Percentiles rank a stretch among this genome's conserved stretches.
Conservation (phyloP, 257 asterid species). For the Fraxinus excelsior region DNA sequence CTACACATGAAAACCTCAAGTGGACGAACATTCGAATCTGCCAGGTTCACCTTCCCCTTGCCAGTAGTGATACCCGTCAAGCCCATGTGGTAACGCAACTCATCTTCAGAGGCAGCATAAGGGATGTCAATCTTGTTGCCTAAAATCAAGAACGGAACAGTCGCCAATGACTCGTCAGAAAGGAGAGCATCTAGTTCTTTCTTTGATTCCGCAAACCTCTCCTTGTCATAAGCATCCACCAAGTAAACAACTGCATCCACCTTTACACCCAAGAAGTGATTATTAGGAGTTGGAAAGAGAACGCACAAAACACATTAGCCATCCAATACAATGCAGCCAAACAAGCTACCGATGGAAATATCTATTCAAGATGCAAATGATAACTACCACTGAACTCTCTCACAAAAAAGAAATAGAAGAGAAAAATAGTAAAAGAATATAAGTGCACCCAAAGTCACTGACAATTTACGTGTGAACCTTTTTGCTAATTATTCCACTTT, state of each 20-base stretch:
- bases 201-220: conserved; percentile 5
- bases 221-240: conserved; percentile 9
- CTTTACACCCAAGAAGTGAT: background rate
- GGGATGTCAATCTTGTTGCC: conserved; percentile 9
- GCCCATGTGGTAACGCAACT: conserved; percentile 4
- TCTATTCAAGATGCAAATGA: background rate
- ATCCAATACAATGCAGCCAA: background rate
- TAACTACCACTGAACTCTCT: background rate
- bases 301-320: background rate
- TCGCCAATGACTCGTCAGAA: background rate
- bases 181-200: background rate
- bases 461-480: background rate
- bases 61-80: conserved; percentile 5
- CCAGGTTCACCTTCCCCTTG: background rate
- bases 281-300: background rate
- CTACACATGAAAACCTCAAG: conserved; percentile 7
- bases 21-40: conserved; percentile 6
- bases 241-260: conserved; percentile 4
- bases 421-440: background rate
- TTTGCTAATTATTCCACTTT: background rate
- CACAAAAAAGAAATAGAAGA: background rate
- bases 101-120: background rate
- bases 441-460: background rate
- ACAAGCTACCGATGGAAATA: background rate
- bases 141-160: background rate